Evolutionary conservation across 2,329 filamentous ascomycete genomes (phyloP), one percentile per base, ranked within the genome.

Genomic region (Penicillium sp.): DNA sequence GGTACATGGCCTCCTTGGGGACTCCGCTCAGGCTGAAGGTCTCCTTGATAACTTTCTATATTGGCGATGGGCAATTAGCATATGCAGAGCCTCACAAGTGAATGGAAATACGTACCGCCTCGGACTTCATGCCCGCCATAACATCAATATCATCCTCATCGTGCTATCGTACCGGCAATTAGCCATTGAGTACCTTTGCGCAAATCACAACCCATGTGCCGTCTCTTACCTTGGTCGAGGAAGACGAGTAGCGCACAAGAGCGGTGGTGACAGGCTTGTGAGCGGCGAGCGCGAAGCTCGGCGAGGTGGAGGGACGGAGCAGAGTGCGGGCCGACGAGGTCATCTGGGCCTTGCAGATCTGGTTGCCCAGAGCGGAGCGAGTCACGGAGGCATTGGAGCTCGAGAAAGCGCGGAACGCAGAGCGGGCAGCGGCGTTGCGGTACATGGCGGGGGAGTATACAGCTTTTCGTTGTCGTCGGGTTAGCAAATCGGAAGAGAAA

Each of bases 21-120:
- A 91, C 88, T 2, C 78, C 76, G 34, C 73, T 70, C 35, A 92
- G 79, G 20, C 81, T 82, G 68, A 92, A 88, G 1, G 88, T 89
- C 14, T 90, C 85, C 66, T 85, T 85, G 68, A 91, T 82, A 9
- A 82, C 82, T 68, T 81, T 76, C 85, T 90, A 66, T 5, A 61
- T 34, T 20, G 37, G 8, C 13, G 38, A 56, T 50, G 20, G 11
- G n/a, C 11, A 29, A 37, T 58, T 49, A 51, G 46, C 29, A 47
- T 29, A 22, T 52, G 20, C 9, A 24, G 0, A 7, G 14, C 7
- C 40, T n/a, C 22, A 46, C 13, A 40, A 13, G 16, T 55, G 42
- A 60, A 53, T 37, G 22, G 42, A 11, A n/a, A 32, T 50, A 76
- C 81, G 40, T 79, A 89, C 88, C 68, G 90, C 68, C 67, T 85